Evolutionary conservation across 2,329 filamentous ascomycete genomes (phyloP), one percentile per base, ranked within the genome.

Genomic region (Aspergillus chevalieri): DNA sequence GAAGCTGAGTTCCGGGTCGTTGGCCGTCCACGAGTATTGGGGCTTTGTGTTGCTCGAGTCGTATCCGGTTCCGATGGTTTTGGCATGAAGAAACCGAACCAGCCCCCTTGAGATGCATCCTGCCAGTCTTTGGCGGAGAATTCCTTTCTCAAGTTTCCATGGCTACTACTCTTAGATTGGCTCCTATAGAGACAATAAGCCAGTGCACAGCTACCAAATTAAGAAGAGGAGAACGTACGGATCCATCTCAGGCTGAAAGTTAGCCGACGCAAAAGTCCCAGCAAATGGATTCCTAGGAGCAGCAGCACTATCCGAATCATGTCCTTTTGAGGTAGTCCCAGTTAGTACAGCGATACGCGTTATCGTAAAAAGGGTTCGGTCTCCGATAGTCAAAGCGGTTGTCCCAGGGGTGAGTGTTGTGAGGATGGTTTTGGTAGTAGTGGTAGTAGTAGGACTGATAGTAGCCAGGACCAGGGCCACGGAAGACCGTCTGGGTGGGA

Each of bases 81-180:
- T 34, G 68, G 64, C 4, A 60, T 61, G 36, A 74, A 68, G 48
- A 70, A 68, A 15, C 69, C 65, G 24, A 67, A 63, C 38, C 38
- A 41, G 2, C 56, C 53, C 7, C 55, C 50, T n/a, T 60, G 59
- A 46, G 73, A 61, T 42, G 65, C 66, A 44, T 63, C 64, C 44
- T 66, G 62, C 71, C 71, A 74, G 17, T 70, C 69, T 10, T 65
- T 63, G 1, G 70, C 68, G 4, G 70, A 71, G 44, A 76, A 76
- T 43, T 65, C 65, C 28, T 68, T 68, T 24, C 66, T 66, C 42
- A 68, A 44, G 41, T 60, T 53, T 39, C 60, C 64, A 47, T 70
- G 60, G 47, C 63, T 68, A 38, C 58, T 67, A 41, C 64, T 67
- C 43, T 64, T 70, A 33, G 61, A 48, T 33, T 58, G 51, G 46